A percentile compares a stretch with the other conserved stretches of the same genome.
Conservation (phyloP, 345 rosid genomes). For the Dipteronia sinensis region DNA sequence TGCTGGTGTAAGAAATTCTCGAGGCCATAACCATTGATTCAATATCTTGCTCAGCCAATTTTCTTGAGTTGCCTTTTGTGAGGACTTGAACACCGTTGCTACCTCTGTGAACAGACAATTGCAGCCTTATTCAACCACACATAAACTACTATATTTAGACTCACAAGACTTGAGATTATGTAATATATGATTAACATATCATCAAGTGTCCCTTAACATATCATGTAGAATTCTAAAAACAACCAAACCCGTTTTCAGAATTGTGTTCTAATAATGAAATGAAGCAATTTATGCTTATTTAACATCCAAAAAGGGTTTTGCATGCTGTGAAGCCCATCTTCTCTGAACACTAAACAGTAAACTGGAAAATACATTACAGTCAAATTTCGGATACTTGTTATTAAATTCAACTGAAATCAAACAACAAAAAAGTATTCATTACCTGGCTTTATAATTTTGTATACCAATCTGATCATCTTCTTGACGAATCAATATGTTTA, state of each 20-base stretch:
- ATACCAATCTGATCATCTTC: too few species aligned
- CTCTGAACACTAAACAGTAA: too few species aligned
- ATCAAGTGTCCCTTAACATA: background rate
- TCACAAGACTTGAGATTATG: too few species aligned
- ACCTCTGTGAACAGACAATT: conserved; percentile 77
- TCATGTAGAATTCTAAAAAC: background rate
- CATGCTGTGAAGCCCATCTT: too few species aligned
- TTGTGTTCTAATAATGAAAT: background rate
- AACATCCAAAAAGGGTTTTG: too few species aligned
- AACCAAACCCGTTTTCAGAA: background rate
- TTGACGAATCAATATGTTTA: background rate
- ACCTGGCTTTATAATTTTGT: too few species aligned
- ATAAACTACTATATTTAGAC: background rate
- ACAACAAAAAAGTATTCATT: too few species aligned
- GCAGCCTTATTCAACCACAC: conserved; percentile 63
- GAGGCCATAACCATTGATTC: conserved; percentile 48
- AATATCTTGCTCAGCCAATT: conserved; percentile 70
- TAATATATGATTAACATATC: background rate
- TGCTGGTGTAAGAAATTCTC: conserved; percentile 67
- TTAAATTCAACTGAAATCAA: too few species aligned
- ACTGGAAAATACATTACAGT: too few species aligned
- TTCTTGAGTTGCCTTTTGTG: conserved; percentile 52
- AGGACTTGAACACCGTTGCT: conserved; percentile 48
- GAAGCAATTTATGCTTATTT: background rate
- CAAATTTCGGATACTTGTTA: too few species aligned